A percentile compares a stretch with the other conserved stretches of the same genome.
Evolutionary conservation across 2,329 filamentous ascomycete genomes (phyloP).

Genomic region (Apiospora phragmitis): DNA sequence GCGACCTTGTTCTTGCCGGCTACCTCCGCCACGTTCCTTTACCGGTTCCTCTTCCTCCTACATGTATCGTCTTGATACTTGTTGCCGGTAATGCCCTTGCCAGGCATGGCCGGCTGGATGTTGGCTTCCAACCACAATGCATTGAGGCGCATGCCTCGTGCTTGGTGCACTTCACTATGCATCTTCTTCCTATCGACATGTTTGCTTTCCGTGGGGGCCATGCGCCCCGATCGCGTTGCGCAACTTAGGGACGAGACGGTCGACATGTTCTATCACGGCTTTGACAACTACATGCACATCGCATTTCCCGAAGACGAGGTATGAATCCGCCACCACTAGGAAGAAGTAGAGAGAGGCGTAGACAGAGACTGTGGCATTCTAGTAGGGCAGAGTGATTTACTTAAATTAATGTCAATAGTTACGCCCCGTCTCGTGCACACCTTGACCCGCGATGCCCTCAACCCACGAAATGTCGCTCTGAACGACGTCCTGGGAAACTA

Average conservation of each 20-base stretch:
- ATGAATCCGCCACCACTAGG: constrained; percentile 14
- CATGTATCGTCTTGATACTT: constrained; percentile 34
- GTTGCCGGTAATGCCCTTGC: constrained; percentile 42
- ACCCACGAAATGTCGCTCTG: constrained; percentile 79
- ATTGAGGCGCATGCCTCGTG: constrained; percentile 17
- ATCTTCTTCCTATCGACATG: constrained; percentile 37
- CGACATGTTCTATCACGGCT: constrained; percentile 95
- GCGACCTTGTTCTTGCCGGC: not conserved
- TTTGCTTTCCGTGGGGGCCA: constrained; percentile 42
- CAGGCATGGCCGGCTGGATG: constrained; percentile 35
- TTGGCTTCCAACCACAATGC: constrained; percentile 23
- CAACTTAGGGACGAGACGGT: constrained; percentile 61
- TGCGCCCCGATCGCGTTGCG: constrained; percentile 56
- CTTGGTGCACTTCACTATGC: constrained; percentile 27
- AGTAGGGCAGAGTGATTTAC: not conserved
- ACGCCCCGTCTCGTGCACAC: constrained; percentile 79
- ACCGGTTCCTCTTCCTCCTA: constrained; percentile 20
- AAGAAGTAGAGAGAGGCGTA: not conserved
- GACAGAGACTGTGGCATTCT: not conserved
- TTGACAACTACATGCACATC: constrained; percentile 88
- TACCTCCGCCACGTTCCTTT: not conserved
- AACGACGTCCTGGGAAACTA: constrained; percentile 98
- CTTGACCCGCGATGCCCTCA: constrained; percentile 77
- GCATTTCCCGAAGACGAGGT: constrained; percentile 96
- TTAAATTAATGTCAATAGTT: constrained; percentile 49